These are phyloP conservation scores for Wallacemonas rigidus DNA, from an alignment of 208 protist species.

Conservation along the genomic window DNA sequence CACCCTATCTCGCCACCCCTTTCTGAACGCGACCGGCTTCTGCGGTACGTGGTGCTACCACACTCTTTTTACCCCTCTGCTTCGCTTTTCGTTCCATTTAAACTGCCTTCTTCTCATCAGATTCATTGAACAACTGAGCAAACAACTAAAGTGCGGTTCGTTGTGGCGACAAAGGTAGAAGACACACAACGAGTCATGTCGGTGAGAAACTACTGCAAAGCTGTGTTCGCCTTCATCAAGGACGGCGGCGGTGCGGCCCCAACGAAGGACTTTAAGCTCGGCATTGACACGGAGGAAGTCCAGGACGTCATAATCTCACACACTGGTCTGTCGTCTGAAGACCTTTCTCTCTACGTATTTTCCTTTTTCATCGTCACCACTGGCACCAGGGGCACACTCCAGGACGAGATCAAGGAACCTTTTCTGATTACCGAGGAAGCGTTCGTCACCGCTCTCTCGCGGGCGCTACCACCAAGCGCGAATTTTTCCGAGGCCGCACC, in stretches of 20 bases:
- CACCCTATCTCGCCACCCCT: too few species aligned
- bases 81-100: too few species aligned
- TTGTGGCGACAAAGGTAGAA: neutral
- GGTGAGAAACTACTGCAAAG: neutral
- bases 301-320: constrained; percentile 35
- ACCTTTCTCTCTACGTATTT: constrained; percentile 68
- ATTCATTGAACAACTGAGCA: too few species aligned
- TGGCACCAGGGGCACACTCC: neutral
- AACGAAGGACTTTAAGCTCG: neutral
- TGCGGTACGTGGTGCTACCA: too few species aligned
- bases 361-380: constrained; percentile 48
- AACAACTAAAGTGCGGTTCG: too few species aligned
- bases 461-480: constrained; percentile 18
- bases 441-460: constrained; percentile 38
- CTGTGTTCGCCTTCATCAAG: constrained; percentile 9
- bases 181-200: neutral
- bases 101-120: too few species aligned
- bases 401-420: constrained; percentile 14
- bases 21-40: too few species aligned
- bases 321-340: constrained; percentile 46
- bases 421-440: constrained; percentile 48
- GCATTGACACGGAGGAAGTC: constrained; percentile 11
- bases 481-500: constrained; percentile 18
- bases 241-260: constrained; percentile 6
- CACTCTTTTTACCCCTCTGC: too few species aligned